Percentiles rank a stretch among this genome's conserved stretches.
Evolutionary conservation across 2,329 filamentous ascomycete species (phyloP).

Genomic region (Pyrenophora teres): DNA sequence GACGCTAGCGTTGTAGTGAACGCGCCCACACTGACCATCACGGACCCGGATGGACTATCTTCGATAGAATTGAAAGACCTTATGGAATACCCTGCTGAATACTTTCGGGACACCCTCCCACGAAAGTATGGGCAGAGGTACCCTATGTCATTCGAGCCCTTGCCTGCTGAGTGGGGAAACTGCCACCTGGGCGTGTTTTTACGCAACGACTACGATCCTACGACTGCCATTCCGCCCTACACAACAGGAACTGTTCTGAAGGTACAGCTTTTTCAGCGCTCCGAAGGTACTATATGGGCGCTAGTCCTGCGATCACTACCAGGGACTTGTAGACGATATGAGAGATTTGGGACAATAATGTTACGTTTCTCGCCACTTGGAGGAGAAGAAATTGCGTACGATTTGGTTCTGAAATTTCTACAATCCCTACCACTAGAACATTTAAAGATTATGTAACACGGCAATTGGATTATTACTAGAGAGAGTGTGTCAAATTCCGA

Average conservation of each 20-base stretch:
- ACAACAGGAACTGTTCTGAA: background rate
- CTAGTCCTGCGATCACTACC: background rate
- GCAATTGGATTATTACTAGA: too few relatives aligned
- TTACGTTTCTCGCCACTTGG: too few relatives aligned
- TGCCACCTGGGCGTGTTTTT: background rate
- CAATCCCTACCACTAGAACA: background rate
- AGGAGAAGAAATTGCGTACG: background rate
- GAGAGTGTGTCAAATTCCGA: background rate
- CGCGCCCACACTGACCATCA: background rate
- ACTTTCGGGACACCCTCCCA: background rate
- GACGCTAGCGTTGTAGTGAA: background rate
- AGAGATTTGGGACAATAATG: background rate
- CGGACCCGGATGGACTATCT: background rate
- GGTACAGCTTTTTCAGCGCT: background rate
- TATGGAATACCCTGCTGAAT: too few relatives aligned
- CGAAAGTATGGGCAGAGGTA: too few relatives aligned
- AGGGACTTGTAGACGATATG: background rate
- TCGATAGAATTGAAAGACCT: too few relatives aligned
- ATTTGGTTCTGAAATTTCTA: background rate
- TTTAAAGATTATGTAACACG: background rate
- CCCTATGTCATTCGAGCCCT: too few relatives aligned
- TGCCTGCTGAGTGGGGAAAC: too few relatives aligned
- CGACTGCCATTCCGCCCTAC: background rate
- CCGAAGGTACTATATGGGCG: fast-evolving
- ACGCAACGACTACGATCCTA: background rate